Evolutionary conservation across 306 rosid species (phyloP), one percentile per base, ranked within the genome.

Genomic region (Quillaja saponaria): DNA sequence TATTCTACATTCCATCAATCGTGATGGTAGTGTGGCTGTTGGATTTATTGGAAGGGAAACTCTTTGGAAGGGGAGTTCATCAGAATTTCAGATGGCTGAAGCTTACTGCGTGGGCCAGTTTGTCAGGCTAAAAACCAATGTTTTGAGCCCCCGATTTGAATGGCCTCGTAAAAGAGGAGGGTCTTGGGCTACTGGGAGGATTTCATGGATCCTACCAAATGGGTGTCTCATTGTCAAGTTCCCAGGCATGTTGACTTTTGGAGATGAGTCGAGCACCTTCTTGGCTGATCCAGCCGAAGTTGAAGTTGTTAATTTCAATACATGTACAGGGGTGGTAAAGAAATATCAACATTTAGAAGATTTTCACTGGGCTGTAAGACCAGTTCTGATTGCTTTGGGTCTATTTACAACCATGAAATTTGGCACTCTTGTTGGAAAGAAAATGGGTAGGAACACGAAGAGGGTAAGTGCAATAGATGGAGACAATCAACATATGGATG

Each of bases 281-380:
- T 60, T 88, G 69, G 95, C 96, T 10, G 94, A 92, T 73, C 95
- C 98, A 4, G 87, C 96, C 7, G 96, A 88, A 63, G 90, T 92
- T 34, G 95, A 86, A 84, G 76, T 70, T 15, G 87, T 88, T 25
- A 72, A 76, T 46, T 86, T 92, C 19, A 61, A 39, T 50, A 72
- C 87, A 3, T 86, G 95, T 65, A 80, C 85, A 0, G 87, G 96
- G 34, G 17, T 88, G 58, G 70, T 86, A 47, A 87, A 79, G 49
- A 91, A 88, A 78, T 92, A 81, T 76, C 88, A 88, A 66, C 98
- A 92, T 69, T 60, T 92, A 0, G 98, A 92, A 83, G 90, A 92
- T 80, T 84, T 86, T 69, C 96, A 88, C 49, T 86, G 95, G 98
- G 82, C 90, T 6, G 80, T 92, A 42, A 84, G 94, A 38, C 98